Percentiles rank a stretch among this genome's conserved stretches.
Evolutionary conservation across 192 early-diverging fungal genomes (phyloP).

Genomic region (Umbelopsis sp.): DNA sequence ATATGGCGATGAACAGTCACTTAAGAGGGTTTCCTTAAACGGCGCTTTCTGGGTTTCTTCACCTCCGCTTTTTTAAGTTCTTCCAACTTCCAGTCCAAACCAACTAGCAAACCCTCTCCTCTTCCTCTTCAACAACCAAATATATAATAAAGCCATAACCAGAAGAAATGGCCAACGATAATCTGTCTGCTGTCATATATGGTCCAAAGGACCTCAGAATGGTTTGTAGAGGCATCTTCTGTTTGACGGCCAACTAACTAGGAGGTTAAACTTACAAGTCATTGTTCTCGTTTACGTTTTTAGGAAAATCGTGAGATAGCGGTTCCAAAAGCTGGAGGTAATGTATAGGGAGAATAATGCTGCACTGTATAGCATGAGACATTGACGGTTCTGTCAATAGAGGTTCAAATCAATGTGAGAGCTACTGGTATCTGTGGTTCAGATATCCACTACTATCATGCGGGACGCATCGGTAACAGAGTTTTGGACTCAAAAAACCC

Average conservation of each 20-base stretch:
- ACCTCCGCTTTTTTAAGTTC: neutral
- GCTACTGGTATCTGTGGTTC: constrained; percentile 37
- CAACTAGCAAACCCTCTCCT: neutral
- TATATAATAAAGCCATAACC: neutral
- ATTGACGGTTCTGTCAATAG: neutral
- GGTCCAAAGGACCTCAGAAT: constrained; percentile 15
- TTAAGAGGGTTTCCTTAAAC: too few relatives aligned
- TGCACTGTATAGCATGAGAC: neutral
- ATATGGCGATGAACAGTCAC: neutral
- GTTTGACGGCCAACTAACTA: neutral
- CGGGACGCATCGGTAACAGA: constrained; percentile 23
- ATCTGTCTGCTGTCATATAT: constrained; percentile 25
- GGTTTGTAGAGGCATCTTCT: neutral
- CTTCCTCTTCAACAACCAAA: neutral
- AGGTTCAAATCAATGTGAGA: constrained; percentile 32
- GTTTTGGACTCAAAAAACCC: constrained; percentile 20
- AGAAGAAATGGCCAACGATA: constrained; percentile 6
- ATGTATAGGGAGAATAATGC: neutral
- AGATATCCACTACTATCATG: constrained; percentile 35
- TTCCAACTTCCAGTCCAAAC: neutral
- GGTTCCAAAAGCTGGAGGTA: neutral
- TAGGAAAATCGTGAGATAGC: neutral
- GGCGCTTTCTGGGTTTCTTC: too few relatives aligned
- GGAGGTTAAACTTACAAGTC: neutral
- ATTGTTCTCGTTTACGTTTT: neutral